Conservation (phyloP, 1,284 basidiomycete genomes). For the Sutorius eximius region DNA sequence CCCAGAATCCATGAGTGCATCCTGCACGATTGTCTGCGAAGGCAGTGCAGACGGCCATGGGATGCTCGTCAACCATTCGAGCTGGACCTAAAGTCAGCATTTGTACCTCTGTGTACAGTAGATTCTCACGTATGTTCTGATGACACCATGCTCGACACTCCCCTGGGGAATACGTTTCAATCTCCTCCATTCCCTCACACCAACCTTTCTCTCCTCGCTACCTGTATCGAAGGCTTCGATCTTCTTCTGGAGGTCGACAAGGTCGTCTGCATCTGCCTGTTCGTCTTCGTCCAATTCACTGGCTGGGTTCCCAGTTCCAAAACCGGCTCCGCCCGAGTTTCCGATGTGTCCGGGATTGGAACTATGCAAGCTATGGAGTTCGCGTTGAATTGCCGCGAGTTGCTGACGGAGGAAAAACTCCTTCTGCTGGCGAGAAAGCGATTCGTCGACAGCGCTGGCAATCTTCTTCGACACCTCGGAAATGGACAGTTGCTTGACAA, state of each 20-base stretch:
- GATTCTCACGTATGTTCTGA: constrained; percentile 64
- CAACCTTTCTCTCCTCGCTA: constrained; percentile 77
- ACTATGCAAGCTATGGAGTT: constrained; percentile 66
- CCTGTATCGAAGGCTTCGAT: constrained; percentile 79
- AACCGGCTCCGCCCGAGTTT: constrained; percentile 12
- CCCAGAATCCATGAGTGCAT: constrained; percentile 46
- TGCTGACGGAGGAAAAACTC: constrained; percentile 85
- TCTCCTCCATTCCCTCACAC: constrained; percentile 79
- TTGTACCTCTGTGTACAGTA: neutral
- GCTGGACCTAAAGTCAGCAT: constrained; percentile 39
- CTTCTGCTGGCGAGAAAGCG: constrained; percentile 78
- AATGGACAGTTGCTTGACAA: constrained; percentile 71
- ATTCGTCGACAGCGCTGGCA: constrained; percentile 73
- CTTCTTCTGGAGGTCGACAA: constrained; percentile 75
- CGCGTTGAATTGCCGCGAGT: constrained; percentile 85
- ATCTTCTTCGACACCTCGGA: constrained; percentile 78
- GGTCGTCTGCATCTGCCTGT: constrained; percentile 73
- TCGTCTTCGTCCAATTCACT: constrained; percentile 71
- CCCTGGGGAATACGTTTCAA: constrained; percentile 73
- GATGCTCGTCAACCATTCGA: constrained; percentile 83
- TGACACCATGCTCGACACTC: constrained; percentile 77
- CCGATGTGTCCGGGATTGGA: constrained; percentile 19
- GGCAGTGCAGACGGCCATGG: constrained; percentile 62
- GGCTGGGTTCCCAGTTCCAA: constrained; percentile 17
- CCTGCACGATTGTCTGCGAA: constrained; percentile 25